Evolutionary conservation across 768 basidiomycete genomes (phyloP).

Genomic region (Dentipellis fragilis): DNA sequence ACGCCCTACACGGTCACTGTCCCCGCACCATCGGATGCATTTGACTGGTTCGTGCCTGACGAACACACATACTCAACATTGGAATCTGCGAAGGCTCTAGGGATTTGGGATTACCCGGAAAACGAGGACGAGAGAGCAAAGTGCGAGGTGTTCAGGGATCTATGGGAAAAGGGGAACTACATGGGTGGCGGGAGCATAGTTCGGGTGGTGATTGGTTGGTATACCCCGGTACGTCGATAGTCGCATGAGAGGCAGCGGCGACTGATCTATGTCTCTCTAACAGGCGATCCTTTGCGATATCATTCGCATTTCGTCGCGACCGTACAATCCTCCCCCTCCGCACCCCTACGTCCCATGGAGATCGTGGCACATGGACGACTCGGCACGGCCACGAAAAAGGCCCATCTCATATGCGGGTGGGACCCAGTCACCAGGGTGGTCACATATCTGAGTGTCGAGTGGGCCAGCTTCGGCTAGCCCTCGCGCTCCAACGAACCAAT

Average conservation of each 20-base stretch:
- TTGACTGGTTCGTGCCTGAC: constrained; percentile 59
- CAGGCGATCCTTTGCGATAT: constrained; percentile 90
- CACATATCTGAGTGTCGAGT: constrained; percentile 76
- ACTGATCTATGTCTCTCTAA: background rate
- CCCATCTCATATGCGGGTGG: constrained; percentile 86
- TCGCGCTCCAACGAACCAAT: background rate
- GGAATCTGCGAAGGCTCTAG: constrained; percentile 48
- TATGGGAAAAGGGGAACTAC: constrained; percentile 80
- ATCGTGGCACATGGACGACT: constrained; percentile 91
- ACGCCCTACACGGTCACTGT: constrained; percentile 48
- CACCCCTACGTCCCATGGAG: constrained; percentile 76
- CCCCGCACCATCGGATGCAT: constrained; percentile 48
- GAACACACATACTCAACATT: constrained; percentile 42
- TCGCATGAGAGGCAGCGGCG: background rate
- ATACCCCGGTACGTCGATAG: constrained; percentile 66
- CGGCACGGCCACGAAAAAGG: constrained; percentile 96
- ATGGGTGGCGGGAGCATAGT: constrained; percentile 87
- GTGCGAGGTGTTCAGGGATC: constrained; percentile 67
- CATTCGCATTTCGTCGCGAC: constrained; percentile 94
- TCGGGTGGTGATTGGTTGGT: constrained; percentile 95
- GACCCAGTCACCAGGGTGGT: constrained; percentile 59
- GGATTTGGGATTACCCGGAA: constrained; percentile 70
- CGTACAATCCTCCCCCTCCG: constrained; percentile 54
- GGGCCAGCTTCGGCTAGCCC: constrained; percentile 77
- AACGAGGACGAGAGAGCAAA: constrained; percentile 58